Base-by-base conservation (phyloP, 495 filamentous ascomycete species). In the Extremus antarcticus region DNA sequence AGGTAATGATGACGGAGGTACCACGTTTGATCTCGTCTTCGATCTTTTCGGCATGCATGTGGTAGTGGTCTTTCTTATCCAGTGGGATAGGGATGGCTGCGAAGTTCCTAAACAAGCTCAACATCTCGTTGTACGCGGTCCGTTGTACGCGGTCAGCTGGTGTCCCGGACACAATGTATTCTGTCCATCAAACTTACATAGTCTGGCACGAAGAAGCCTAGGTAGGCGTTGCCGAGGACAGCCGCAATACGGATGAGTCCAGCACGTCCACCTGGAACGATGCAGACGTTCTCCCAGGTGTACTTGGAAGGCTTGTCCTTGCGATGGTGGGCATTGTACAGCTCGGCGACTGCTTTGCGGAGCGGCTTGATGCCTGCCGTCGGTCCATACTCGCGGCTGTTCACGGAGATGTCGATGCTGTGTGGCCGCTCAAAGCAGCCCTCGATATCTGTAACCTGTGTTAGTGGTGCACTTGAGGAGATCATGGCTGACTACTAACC, bases 271-370 rank as follows among this genome's bases (percentile, higher is more conserved):
- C 91, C 91, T 40, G 91, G 91, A 2, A 97, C 91, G 65, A 97
- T 94, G 70, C 87, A 90, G n/a, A 96, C 91, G 71, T 97, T 96
- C 73, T 96, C 91, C 85, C 88, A 95, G n/a, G 85, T 90, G 67
- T 97, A 96, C 70, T 94, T 76, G 67, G 85, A 90, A n/a, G 76
- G 73, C 71, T 92, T 90, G 55, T 86, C 87, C 70, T 90, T 74
- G 43, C 91, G 82, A 65, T 95, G 90, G 69, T 94, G 88, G 65
- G 81, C 83, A 64, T 97, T 96, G 75, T 97, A 97, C 54, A 97
- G 78, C 50, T 80, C 78, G 29, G 91, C 91, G n/a, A 97, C 88
- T 15, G 91, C 91, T 56, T 86, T 83, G 49, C 91, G 77, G 53
- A 97, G 75, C 21, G 86, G 82, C 76, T 87, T 94, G 76, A 95